phyloP scores from a whole-genome alignment of 83 land plant species.

The Isoetes engelmannii region DNA sequence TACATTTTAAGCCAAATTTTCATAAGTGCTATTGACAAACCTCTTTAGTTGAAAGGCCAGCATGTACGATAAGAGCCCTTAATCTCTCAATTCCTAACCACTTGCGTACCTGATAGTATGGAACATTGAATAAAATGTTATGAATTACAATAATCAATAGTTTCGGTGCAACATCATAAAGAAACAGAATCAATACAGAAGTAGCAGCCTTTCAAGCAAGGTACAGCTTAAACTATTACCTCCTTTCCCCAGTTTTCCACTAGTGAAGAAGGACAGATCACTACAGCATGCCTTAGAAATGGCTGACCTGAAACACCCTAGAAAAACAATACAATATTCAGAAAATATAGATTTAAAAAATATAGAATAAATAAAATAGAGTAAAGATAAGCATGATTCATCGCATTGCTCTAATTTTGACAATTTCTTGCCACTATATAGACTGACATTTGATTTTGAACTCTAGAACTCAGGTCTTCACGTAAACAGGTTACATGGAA shows the following conservation, averaged over 20 bases:
- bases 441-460: too few species aligned
- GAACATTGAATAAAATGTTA: constrained; percentile 1
- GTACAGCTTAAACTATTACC: constrained; percentile 12
- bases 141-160: not conserved
- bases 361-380: too few species aligned
- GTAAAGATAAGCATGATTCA: too few species aligned
- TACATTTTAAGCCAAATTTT: not conserved
- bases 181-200: not conserved
- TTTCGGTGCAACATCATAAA: too few species aligned
- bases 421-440: too few species aligned
- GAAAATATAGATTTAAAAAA: not conserved
- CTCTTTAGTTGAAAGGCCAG: constrained; percentile 29
- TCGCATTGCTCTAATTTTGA: too few species aligned
- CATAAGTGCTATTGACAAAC: constrained; percentile 13
- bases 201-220: not conserved
- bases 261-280: constrained; percentile 41
- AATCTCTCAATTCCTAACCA: constrained; percentile 45
- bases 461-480: too few species aligned
- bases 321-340: not conserved
- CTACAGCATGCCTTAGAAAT: constrained; percentile 30
- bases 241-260: constrained; percentile 48
- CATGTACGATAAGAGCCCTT: constrained; percentile 33
- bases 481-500: too few species aligned
- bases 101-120: constrained; percentile 30
- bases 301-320: constrained; percentile 25